A percentile compares a stretch with the other conserved stretches of the same genome.
These are phyloP conservation scores for Combretum micranthum DNA, from an alignment of 345 rosid genomes.

Conservation along the genomic window DNA sequence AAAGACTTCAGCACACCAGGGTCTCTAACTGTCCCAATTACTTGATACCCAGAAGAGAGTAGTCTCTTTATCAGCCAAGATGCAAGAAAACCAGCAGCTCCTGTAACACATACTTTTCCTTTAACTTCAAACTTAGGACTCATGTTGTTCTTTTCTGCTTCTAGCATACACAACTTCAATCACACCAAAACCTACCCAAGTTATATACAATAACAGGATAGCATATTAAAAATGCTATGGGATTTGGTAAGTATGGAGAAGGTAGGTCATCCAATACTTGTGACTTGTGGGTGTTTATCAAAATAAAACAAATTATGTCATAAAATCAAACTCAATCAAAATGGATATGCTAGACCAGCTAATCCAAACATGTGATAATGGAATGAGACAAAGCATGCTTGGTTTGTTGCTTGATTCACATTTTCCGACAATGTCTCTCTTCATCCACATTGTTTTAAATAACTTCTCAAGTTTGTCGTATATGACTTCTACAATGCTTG, in stretches of 20 bases:
- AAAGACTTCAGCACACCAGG: conserved; percentile 34
- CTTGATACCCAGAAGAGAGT: conserved; percentile 65
- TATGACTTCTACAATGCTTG: too few species aligned
- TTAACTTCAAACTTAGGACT: conserved; percentile 26
- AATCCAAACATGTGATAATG: too few species aligned
- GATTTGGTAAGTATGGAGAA: conserved; percentile 18
- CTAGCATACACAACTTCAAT: not conserved
- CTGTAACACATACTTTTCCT: conserved; percentile 81
- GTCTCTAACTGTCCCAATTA: conserved; percentile 82
- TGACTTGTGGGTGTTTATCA: not conserved
- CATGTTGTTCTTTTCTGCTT: not conserved
- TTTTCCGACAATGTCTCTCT: too few species aligned
- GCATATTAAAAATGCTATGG: not conserved
- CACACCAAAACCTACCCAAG: not conserved
- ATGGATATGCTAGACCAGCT: not conserved
- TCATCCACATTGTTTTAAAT: too few species aligned
- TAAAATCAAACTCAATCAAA: not conserved
- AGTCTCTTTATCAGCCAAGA: conserved; percentile 90
- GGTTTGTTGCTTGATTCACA: too few species aligned
- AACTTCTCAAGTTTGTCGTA: too few species aligned
- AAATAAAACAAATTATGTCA: not conserved
- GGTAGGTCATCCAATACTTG: conserved; percentile 29
- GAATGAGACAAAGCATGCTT: too few species aligned
- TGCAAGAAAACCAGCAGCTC: conserved; percentile 85
- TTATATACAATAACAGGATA: conserved; percentile 1